Evolutionary conservation across 371 early-diverging fungal species (phyloP).

Genomic region (Rhizopus sp.): DNA sequence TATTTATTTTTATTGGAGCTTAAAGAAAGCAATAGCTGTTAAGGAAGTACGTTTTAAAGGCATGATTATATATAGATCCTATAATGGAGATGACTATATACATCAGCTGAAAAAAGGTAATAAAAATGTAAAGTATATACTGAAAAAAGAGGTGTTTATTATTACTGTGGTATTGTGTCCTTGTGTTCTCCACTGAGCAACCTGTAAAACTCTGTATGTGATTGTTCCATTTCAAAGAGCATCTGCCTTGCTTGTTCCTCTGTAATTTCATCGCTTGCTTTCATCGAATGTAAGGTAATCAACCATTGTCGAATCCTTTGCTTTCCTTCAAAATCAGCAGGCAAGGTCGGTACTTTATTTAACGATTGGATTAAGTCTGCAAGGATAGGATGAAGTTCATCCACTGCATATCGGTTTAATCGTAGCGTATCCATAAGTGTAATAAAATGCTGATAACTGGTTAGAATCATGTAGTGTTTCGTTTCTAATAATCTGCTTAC

Average conservation of each 20-base stretch:
- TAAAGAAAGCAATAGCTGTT: no score
- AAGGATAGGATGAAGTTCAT: conserved; percentile 91
- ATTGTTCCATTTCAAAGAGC: conserved; percentile 90
- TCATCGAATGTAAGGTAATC: conserved; percentile 87
- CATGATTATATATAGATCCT: no score
- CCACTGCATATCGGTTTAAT: conserved; percentile 85
- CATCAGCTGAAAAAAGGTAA: no score
- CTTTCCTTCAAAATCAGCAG: conserved; percentile 83
- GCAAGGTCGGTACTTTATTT: conserved; percentile 78
- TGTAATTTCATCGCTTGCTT: conserved; percentile 85
- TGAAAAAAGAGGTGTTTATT: no score
- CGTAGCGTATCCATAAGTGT: conserved; percentile 92
- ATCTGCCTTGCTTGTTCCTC: conserved; percentile 91
- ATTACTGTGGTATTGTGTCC: conserved; percentile 9
- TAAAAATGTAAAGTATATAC: no score
- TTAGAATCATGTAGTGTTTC: neutral
- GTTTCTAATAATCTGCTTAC: conserved; percentile 33
- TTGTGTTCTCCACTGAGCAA: conserved; percentile 55
- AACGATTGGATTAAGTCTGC: conserved; percentile 88
- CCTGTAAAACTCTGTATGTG: conserved; percentile 65
- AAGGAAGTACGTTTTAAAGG: no score
- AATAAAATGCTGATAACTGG: conserved; percentile 72
- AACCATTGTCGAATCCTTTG: conserved; percentile 87
- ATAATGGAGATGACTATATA: no score
- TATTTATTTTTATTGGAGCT: no score